phyloP scores from a whole-genome alignment of 768 basidiomycete species.

The Mycena crocata region DNA sequence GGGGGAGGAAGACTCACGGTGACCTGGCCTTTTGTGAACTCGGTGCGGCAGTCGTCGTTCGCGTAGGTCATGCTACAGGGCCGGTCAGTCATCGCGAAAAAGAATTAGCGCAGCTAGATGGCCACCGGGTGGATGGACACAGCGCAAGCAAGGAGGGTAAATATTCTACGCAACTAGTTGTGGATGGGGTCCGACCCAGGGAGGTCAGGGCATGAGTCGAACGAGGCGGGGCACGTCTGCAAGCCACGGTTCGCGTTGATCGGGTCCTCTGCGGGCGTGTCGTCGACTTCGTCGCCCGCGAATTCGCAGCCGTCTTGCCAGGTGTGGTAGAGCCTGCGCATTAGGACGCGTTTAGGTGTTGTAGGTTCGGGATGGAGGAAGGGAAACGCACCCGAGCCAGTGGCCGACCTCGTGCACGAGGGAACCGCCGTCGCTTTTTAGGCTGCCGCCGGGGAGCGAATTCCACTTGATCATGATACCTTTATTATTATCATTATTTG shows the following conservation, averaged over 20 bases:
- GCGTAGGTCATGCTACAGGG: slow-evolving; percentile 11
- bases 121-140: no score
- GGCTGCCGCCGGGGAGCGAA: slow-evolving; percentile 7
- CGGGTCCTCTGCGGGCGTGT: slow-evolving; percentile 13
- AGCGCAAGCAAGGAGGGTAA: background rate
- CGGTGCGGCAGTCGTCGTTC: slow-evolving; percentile 13
- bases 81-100: no score
- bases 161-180: background rate
- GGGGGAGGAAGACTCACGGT: background rate
- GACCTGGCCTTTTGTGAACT: slow-evolving; percentile 13
- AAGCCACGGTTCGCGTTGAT: slow-evolving; percentile 2
- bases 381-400: slow-evolving; percentile 7
- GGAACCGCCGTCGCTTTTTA: slow-evolving; percentile 9
- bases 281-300: slow-evolving; percentile 3
- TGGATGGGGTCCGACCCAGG: slow-evolving; percentile 5
- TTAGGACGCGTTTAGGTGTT: background rate
- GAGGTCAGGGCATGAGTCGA: slow-evolving; percentile 5
- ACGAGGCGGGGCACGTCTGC: slow-evolving; percentile 10
- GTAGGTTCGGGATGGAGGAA: background rate
- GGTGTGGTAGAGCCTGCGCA: slow-evolving; percentile 3
- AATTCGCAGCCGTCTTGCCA: background rate
- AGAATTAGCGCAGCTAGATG: background rate
- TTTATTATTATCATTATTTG: background rate
- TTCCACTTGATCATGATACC: slow-evolving; percentile 12
- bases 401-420: slow-evolving; percentile 18